Evolutionary conservation across 208 protist genomes (phyloP).

Genomic region (Wallacemonas sp.): DNA sequence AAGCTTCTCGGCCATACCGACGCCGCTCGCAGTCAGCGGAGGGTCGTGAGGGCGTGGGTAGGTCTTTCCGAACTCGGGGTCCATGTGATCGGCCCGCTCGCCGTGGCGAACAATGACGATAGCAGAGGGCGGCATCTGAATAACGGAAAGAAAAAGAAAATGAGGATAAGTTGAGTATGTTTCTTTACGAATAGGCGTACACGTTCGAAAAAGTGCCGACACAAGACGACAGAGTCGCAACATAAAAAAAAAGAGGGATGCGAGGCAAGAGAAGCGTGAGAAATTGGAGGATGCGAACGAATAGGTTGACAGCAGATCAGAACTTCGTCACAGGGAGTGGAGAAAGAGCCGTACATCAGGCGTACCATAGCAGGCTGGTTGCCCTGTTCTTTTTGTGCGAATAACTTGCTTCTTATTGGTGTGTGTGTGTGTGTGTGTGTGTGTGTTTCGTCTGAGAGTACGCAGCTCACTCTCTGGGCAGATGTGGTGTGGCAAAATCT

Average conservation of each 20-base stretch:
- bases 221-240: no score
- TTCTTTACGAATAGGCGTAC: no score
- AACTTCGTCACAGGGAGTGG: no score
- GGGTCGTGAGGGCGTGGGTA: conserved; percentile 58
- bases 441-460: no score
- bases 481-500: conserved; percentile 9
- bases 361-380: no score
- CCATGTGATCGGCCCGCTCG: conserved; percentile 53
- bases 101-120: conserved; percentile 61
- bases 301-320: no score
- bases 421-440: no score
- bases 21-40: conserved; percentile 50
- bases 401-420: no score
- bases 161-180: not conserved
- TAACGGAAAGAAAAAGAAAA: not conserved
- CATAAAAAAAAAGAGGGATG: not conserved
- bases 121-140: conserved; percentile 29
- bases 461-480: not conserved
- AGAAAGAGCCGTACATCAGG: no score
- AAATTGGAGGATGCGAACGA: not conserved
- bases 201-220: no score
- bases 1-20: conserved; percentile 45
- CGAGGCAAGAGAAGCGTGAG: not conserved
- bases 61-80: conserved; percentile 34
- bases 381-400: no score